Percentiles rank a stretch among this genome's conserved stretches.
These are phyloP conservation scores for Austroboletus rostrupii DNA, from an alignment of 1,284 basidiomycete genomes.

Conservation along the genomic window DNA sequence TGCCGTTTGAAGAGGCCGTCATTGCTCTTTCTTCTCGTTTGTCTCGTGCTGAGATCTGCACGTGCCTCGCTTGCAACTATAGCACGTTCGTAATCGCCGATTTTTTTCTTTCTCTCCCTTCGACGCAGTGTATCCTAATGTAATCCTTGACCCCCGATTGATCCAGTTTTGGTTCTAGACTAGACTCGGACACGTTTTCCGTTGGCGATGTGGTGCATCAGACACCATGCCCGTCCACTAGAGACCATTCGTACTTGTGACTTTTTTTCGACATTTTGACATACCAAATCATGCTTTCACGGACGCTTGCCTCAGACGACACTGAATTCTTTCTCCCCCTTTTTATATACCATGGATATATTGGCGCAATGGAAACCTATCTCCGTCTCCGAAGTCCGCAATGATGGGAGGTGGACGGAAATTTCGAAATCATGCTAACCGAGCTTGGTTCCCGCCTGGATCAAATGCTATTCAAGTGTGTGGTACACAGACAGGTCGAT, in stretches of 20 bases:
- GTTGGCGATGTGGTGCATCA: slow-evolving; percentile 1
- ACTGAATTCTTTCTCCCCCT: too few relatives aligned
- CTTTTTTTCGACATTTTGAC: too few relatives aligned
- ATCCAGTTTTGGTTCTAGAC: neutral
- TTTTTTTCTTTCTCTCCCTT: neutral
- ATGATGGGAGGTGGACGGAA: neutral
- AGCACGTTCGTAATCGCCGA: slow-evolving; percentile 10
- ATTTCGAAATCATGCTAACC: neutral
- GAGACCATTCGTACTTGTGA: neutral
- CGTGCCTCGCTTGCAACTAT: neutral
- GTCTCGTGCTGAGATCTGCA: neutral
- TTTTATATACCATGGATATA: too few relatives aligned
- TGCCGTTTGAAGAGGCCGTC: neutral
- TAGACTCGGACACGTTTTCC: neutral
- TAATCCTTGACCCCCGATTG: slow-evolving; percentile 4
- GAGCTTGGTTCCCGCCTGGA: too few relatives aligned
- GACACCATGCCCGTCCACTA: neutral
- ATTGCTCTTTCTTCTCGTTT: neutral
- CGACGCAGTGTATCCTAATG: neutral
- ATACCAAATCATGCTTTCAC: too few relatives aligned
- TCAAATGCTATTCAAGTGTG: neutral
- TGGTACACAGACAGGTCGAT: neutral
- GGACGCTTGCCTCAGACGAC: too few relatives aligned
- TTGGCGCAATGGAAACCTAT: too few relatives aligned
- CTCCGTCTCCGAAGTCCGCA: too few relatives aligned